phyloP scores from a whole-genome alignment of 164 flowering plant species.

The Berberis thunbergii region DNA sequence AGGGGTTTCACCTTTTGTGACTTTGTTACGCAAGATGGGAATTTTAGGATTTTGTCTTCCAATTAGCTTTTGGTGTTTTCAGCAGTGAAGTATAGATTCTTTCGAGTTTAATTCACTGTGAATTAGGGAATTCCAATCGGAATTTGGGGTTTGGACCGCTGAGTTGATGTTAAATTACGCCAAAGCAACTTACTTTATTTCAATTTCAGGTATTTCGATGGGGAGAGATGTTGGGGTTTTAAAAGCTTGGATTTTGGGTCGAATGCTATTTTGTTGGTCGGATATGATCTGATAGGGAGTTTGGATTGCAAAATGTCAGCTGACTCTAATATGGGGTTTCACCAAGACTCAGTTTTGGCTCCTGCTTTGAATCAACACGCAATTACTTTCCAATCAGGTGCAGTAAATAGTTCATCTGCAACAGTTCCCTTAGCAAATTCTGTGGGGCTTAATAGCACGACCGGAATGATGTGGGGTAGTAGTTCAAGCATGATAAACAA shows the following conservation, averaged over 20 bases:
- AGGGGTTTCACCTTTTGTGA: no score
- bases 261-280: neutral
- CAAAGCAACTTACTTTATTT: no score
- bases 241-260: neutral
- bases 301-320: conserved; percentile 35
- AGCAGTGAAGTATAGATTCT: no score
- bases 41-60: no score
- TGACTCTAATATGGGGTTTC: conserved; percentile 50
- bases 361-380: conserved; percentile 41
- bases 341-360: conserved; percentile 24
- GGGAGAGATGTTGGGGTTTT: no score
- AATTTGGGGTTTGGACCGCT: no score
- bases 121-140: no score
- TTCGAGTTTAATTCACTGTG: no score
- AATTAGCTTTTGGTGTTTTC: no score
- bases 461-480: conserved; percentile 29
- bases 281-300: conserved; percentile 9
- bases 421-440: conserved; percentile 33
- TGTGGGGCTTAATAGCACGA: conserved; percentile 20
- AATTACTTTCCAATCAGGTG: conserved; percentile 44
- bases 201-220: no score
- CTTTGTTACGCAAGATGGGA: no score
- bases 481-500: conserved; percentile 27
- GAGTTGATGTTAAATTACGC: no score
- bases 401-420: conserved; percentile 31